Percentiles rank a stretch among this genome's conserved stretches.
Conservation (phyloP, 345 rosid genomes). For the Hibiscus syriacus region DNA sequence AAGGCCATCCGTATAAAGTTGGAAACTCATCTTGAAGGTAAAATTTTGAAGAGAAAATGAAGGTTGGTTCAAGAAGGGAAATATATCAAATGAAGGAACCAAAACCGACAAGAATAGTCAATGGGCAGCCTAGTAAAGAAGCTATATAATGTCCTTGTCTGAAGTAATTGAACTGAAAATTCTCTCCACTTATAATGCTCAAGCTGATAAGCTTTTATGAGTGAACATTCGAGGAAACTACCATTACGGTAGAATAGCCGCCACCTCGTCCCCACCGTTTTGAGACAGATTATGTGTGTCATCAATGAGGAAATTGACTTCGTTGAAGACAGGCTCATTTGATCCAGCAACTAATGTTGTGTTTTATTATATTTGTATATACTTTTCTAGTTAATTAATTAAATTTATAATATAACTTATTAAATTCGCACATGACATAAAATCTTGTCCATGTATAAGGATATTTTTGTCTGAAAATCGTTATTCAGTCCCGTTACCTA, state of each 20-base stretch:
- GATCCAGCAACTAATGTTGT: too few relatives aligned
- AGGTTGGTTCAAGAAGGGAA: background rate
- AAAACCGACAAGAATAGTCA: background rate
- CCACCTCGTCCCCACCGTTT: slow-evolving; percentile 1
- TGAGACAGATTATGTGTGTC: background rate
- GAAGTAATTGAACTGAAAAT: background rate
- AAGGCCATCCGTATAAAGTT: slow-evolving; percentile 6
- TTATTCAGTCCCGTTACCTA: too few relatives aligned
- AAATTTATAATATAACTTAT: too few relatives aligned
- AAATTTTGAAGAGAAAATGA: background rate
- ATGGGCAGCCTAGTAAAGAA: too few relatives aligned
- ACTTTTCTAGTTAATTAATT: too few relatives aligned
- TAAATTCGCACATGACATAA: too few relatives aligned
- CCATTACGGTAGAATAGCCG: background rate
- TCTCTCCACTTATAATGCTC: background rate
- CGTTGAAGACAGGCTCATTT: background rate
- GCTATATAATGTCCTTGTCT: background rate
- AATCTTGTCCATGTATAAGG: too few relatives aligned
- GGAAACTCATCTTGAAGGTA: too few relatives aligned
- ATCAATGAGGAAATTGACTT: background rate
- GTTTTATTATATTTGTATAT: too few relatives aligned
- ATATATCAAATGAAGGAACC: background rate
- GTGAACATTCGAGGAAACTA: background rate
- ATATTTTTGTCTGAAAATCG: too few relatives aligned
- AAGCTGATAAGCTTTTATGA: background rate